Conservation (phyloP, 2,329 filamentous ascomycete genomes). For the Fusarium nurragi region DNA sequence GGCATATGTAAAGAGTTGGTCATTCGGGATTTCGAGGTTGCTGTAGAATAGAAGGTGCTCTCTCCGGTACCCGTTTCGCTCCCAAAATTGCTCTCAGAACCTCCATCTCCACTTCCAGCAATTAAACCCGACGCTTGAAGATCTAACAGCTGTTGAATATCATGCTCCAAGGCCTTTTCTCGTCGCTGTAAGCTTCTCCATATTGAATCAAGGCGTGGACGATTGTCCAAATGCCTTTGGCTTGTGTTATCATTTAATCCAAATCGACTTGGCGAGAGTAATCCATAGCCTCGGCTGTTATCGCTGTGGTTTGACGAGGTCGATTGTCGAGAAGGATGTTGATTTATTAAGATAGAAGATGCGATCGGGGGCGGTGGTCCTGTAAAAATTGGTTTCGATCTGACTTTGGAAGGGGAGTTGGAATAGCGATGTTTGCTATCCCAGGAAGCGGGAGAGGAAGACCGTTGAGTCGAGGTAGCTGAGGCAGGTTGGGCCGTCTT, state of each 20-base stretch:
- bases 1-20: slow-evolving; percentile 55
- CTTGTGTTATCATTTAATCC: slow-evolving; percentile 45
- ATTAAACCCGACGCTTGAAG: slow-evolving; percentile 58
- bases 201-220: slow-evolving; percentile 53
- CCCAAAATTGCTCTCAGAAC: slow-evolving; percentile 41
- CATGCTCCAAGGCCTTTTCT: slow-evolving; percentile 57
- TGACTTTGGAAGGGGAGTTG: slow-evolving; percentile 48
- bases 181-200: slow-evolving; percentile 60
- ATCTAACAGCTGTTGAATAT: slow-evolving; percentile 60
- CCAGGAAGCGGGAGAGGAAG: slow-evolving; percentile 29
- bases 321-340: slow-evolving; percentile 11
- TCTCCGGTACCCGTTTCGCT: slow-evolving; percentile 54
- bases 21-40: slow-evolving; percentile 54
- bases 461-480: slow-evolving; percentile 14
- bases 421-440: slow-evolving; percentile 44
- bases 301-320: slow-evolving; percentile 21
- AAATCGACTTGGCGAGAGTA: slow-evolving; percentile 31
- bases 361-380: slow-evolving; percentile 64
- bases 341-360: slow-evolving; percentile 51
- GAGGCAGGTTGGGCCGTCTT: slow-evolving; percentile 20
- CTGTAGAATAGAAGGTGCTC: slow-evolving; percentile 54
- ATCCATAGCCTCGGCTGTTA: slow-evolving; percentile 16
- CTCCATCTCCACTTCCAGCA: slow-evolving; percentile 48
- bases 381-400: slow-evolving; percentile 53
- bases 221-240: slow-evolving; percentile 41